Percentiles rank a stretch among this genome's conserved stretches.
Evolutionary conservation across 2,329 filamentous ascomycete species (phyloP).

Genomic region (Botryotinia calthae): DNA sequence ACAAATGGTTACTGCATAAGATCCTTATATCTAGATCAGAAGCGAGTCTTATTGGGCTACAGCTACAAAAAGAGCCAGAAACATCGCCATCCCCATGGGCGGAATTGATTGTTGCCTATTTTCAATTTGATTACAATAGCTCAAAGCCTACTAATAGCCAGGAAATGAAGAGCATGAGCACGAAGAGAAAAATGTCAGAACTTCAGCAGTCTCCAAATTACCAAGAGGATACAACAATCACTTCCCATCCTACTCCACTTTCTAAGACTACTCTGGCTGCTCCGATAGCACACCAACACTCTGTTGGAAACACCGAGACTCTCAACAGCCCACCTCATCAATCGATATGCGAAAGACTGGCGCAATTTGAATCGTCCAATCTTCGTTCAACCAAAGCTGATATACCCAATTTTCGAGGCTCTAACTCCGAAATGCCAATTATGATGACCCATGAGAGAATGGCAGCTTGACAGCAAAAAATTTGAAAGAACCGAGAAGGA

Average conservation of each 20-base stretch:
- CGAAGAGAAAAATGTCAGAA: background rate
- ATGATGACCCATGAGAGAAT: background rate
- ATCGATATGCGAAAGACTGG: no score
- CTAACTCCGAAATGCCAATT: background rate
- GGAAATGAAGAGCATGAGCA: no score
- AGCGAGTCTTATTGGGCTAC: slow-evolving; percentile 24
- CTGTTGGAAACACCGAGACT: background rate
- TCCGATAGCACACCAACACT: no score
- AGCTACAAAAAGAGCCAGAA: slow-evolving; percentile 23
- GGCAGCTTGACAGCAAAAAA: background rate
- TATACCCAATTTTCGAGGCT: no score
- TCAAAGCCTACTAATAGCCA: background rate
- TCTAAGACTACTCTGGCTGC: background rate
- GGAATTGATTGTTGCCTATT: slow-evolving; percentile 30
- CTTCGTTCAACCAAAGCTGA: background rate
- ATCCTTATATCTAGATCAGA: slow-evolving; percentile 28
- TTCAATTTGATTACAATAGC: slow-evolving; percentile 22
- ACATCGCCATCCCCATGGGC: slow-evolving; percentile 31
- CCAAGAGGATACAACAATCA: background rate
- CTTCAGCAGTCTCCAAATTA: background rate
- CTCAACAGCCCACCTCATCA: no score
- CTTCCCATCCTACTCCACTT: background rate
- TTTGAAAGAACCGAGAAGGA: background rate
- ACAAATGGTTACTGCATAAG: slow-evolving; percentile 30
- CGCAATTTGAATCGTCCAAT: background rate